Evolutionary conservation across 129 eudicot genomes (phyloP), one percentile per base, ranked within the genome.

Genomic region (Scalesia atractyloides): DNA sequence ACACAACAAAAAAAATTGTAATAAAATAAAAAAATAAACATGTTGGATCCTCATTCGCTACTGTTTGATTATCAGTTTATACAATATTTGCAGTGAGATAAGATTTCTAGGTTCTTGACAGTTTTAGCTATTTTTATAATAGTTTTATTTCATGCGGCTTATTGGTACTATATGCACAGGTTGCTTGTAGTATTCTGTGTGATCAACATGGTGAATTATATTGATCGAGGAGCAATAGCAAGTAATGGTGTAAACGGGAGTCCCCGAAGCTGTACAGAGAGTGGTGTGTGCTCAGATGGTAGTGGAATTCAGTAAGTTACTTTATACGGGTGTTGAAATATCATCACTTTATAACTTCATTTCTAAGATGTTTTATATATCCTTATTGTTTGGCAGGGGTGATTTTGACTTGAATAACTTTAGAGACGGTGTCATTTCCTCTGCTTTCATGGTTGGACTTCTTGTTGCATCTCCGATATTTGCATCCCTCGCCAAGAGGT

Each of bases 401-500:
- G 86, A 84, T n/a, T 93, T 93, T 78, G 74, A 87, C 81, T 64
- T 89, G 76, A 85, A 15, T 84, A 89, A 93, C 79, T 93, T 84
- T 75, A 81, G 82, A 83, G 98, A 93, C 81, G 98, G 92, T 58
- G 83, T 93, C 62, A n/a, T 89, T 78, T 93, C 98, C 18, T 93
- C 98, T 56, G 96, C 98, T 52, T 93, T 89, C 85, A 93, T 89
- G 98, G 96, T 89, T 74, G 98, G 98, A 33, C 96, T 93, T 81
- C 88, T 93, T 30, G 72, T 93, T 70, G 95, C 95, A 44, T 93
- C 98, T 79, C 98, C 96, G 5, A 85, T 93, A 69, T 93, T 93
- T 84, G 98, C 96, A 77, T 79, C 95, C 62, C 74, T 87, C 36
- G 95, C 98, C 46, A 90, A 92, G 87, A 89, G 98, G 98, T 92